These are phyloP conservation scores for Trifolium dubium DNA, from an alignment of 306 rosid genomes.

Conservation along the genomic window DNA sequence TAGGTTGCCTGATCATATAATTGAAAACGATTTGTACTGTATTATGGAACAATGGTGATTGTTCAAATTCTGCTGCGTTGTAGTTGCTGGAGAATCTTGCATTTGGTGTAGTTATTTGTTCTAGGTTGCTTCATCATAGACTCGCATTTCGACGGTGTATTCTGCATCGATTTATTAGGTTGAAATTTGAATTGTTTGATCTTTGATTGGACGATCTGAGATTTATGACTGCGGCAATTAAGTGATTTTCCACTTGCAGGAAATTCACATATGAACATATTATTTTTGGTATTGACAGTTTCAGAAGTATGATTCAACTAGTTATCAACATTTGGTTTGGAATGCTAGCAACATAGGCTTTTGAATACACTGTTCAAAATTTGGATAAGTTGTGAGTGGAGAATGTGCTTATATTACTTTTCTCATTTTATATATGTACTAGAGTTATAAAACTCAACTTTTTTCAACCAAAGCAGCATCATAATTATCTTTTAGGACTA, in stretches of 20 bases:
- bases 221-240: not conserved
- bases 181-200: not conserved
- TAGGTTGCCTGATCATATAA: not conserved
- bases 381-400: not conserved
- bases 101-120: not conserved
- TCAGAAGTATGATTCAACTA: not conserved
- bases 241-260: not conserved
- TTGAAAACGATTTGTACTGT: not conserved
- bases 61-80: not conserved
- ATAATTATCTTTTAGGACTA: not conserved
- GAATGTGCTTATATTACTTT: not conserved
- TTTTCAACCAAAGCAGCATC: not conserved
- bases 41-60: not conserved
- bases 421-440: not conserved
- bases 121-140: not conserved
- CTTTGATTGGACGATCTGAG: not conserved
- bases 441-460: not conserved
- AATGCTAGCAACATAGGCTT: not conserved
- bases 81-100: not conserved
- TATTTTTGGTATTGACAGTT: not conserved
- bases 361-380: not conserved
- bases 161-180: not conserved
- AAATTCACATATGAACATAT: not conserved
- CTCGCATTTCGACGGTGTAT: not conserved
- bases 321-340: not conserved